Conservation (phyloP, 805 yeast genomes). For the Candida succiphila region DNA sequence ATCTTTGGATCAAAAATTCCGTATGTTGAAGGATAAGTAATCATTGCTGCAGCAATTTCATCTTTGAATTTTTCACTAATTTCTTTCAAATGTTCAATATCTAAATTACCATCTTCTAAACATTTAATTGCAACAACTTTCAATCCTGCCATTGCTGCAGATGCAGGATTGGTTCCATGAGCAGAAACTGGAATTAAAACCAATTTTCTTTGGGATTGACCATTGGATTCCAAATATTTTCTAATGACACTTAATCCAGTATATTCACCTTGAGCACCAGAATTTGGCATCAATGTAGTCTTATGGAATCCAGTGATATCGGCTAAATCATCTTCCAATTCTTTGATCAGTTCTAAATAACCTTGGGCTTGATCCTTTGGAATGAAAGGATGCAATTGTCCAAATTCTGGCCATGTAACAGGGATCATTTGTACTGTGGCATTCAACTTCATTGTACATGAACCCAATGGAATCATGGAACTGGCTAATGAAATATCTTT, state of each 20-base stretch:
- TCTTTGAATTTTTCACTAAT: conserved; percentile 65
- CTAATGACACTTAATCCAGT: conserved; percentile 85
- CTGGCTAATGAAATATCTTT: conserved; percentile 90
- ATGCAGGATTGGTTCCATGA: conserved; percentile 98
- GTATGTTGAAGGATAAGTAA: conserved; percentile 95
- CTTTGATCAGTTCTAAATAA: conserved; percentile 62
- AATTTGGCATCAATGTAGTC: conserved; percentile 89
- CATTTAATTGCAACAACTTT: conserved; percentile 92
- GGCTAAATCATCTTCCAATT: conserved; percentile 75
- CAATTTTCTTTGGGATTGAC: conserved; percentile 66
- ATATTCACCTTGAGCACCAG: conserved; percentile 98
- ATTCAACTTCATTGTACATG: conserved; percentile 96
- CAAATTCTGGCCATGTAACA: conserved; percentile 89
- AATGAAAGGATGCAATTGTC: conserved; percentile 84
- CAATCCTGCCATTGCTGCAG: conserved; percentile 95
- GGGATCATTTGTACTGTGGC: conserved; percentile 94
- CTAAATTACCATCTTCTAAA: conserved; percentile 75
- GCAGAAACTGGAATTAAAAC: conserved; percentile 96
- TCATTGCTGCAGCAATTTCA: conserved; percentile 84
- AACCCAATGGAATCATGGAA: conserved; percentile 95
- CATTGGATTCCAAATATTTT: conserved; percentile 60
- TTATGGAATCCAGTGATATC: conserved; percentile 91
- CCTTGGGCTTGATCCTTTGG: conserved; percentile 88
- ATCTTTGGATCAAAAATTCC: conserved; percentile 94
- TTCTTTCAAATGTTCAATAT: conserved; percentile 59